phyloP scores from a whole-genome alignment of 23 red algal genomes.

The Chondrus crispus region DNA sequence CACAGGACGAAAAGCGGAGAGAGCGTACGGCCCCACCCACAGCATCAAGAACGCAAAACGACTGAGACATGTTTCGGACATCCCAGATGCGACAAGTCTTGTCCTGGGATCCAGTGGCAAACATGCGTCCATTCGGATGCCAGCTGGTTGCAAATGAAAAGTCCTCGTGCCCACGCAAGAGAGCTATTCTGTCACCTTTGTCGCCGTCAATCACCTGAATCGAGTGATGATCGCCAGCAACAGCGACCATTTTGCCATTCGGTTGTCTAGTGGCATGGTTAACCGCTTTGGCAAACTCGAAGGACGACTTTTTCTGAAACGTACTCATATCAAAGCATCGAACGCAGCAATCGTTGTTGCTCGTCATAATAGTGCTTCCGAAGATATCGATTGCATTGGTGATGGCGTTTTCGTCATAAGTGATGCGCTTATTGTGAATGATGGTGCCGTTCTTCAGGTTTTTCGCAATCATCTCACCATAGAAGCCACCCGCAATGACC shows the following conservation, averaged over 20 bases:
- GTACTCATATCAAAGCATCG: constrained; percentile 76
- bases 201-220: constrained; percentile 66
- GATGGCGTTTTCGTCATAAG: constrained; percentile 89
- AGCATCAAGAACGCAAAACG: constrained; percentile 50
- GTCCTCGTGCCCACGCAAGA: constrained; percentile 72
- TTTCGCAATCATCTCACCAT: constrained; percentile 74
- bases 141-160: constrained; percentile 91
- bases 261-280: constrained; percentile 75
- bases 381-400: constrained; percentile 88
- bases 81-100: constrained; percentile 93
- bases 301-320: constrained; percentile 28
- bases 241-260: constrained; percentile 65
- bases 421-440: constrained; percentile 63
- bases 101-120: constrained; percentile 95
- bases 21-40: constrained; percentile 75
- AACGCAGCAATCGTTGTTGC: constrained; percentile 81
- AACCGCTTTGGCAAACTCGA: constrained; percentile 59
- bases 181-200: constrained; percentile 28
- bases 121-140: constrained; percentile 76
- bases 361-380: constrained; percentile 52
- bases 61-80: constrained; percentile 65
- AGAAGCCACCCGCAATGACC: constrained; percentile 73
- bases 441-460: constrained; percentile 47
- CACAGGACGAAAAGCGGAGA: constrained; percentile 76
- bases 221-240: constrained; percentile 67